phyloP scores from a whole-genome alignment of 495 filamentous ascomycete species.

The Penicillium riverlandense region DNA sequence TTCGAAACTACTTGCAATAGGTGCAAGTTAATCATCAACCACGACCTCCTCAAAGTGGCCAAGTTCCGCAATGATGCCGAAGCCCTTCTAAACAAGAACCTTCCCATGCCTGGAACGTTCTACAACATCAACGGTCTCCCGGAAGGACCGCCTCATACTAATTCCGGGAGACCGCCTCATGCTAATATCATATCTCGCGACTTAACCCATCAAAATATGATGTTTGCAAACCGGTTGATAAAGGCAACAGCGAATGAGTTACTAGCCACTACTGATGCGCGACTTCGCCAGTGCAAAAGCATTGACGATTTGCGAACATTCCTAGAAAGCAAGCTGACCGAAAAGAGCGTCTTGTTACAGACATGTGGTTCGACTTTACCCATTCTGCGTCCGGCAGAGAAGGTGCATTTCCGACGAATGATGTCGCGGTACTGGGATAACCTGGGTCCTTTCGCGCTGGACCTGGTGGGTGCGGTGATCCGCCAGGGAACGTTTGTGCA shows the following conservation, averaged over 20 bases:
- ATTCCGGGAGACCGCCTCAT: not conserved
- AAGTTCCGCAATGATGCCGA: constrained; percentile 52
- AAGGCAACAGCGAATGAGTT: constrained; percentile 31
- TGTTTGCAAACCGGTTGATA: constrained; percentile 54
- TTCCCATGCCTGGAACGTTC: constrained; percentile 58
- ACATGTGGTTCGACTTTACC: not conserved
- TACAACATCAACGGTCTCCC: constrained; percentile 32
- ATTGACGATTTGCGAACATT: constrained; percentile 6
- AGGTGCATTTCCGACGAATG: constrained; percentile 57
- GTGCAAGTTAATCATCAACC: constrained; percentile 44
- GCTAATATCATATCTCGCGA: not conserved
- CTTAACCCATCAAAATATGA: constrained; percentile 12
- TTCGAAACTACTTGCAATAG: constrained; percentile 31
- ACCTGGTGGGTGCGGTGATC: constrained; percentile 71
- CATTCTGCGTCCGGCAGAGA: constrained; percentile 13
- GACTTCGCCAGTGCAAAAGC: constrained; percentile 10
- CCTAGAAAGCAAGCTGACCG: constrained; percentile 6
- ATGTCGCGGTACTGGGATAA: constrained; percentile 82
- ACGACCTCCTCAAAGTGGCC: constrained; percentile 38
- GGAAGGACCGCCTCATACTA: not conserved
- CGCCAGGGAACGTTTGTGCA: constrained; percentile 70
- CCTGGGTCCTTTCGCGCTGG: constrained; percentile 58
- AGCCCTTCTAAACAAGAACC: constrained; percentile 27
- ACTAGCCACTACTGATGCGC: constrained; percentile 22
- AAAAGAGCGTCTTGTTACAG: constrained; percentile 4